A percentile compares a stretch with the other conserved stretches of the same genome.
phyloP scores from a whole-genome alignment of 495 filamentous ascomycete genomes.

The Talaromyces nanjingensis region DNA sequence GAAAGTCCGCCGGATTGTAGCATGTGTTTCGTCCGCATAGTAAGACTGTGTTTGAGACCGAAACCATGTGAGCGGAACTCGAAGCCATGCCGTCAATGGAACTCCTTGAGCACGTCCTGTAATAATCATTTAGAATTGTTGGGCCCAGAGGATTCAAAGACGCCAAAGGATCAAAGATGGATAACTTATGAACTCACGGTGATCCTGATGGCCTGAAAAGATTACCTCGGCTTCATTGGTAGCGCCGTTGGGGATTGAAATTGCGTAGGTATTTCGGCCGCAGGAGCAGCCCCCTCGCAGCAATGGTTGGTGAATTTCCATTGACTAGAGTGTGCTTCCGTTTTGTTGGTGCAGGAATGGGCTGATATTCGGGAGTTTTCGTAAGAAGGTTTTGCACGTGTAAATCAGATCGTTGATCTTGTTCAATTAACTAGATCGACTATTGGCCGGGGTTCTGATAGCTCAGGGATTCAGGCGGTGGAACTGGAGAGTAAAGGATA shows the following conservation, averaged over 20 bases:
- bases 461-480: neutral
- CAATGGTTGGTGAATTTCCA: neutral
- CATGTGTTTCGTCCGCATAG: slow-evolving; percentile 70
- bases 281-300: slow-evolving; percentile 77
- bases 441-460: neutral
- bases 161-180: neutral
- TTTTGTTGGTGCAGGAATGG: neutral
- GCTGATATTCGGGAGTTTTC: neutral
- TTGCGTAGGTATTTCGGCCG: slow-evolving; percentile 74
- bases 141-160: neutral
- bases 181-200: slow-evolving; percentile 52
- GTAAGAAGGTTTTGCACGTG: neutral
- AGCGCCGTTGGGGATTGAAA: slow-evolving; percentile 55
- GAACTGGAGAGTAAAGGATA: neutral
- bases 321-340: neutral
- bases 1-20: slow-evolving; percentile 65
- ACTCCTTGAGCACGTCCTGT: slow-evolving; percentile 58
- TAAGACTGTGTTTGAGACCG: slow-evolving; percentile 62
- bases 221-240: slow-evolving; percentile 55
- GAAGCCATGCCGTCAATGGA: slow-evolving; percentile 71
- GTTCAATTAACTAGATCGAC: neutral
- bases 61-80: slow-evolving; percentile 72
- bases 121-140: neutral
- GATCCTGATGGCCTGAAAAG: slow-evolving; percentile 57
- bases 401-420: neutral